Evolutionary conservation across 225 moss, liverwort and hornwort genomes (phyloP), one percentile per base, ranked within the genome.

Genomic region (Asterella californica): DNA sequence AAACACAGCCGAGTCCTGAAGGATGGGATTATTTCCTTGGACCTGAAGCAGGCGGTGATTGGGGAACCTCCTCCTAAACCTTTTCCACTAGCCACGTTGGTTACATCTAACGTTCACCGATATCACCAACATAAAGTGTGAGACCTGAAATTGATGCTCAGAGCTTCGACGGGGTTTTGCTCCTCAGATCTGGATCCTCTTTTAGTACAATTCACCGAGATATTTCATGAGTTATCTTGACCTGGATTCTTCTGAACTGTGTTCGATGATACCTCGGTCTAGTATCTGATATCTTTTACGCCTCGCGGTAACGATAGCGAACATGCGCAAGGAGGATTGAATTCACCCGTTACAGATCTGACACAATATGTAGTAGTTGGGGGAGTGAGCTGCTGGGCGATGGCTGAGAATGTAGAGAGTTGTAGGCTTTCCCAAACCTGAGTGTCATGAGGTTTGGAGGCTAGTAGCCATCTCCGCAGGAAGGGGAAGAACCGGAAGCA

Each of bases 171-270:
- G 33, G 30, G 27, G 74, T 52, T 74, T 47, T 32, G 32, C 33
- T 53, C 60, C n/a, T 29, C 30, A 60, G 53, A 76, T 76, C 24
- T 42, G 37, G 37, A 76, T 2, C 37, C 42, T 76, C 33, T 25
- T 38, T n/a, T 24, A 33, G n/a, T 48, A 19, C 42, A 76, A 76
- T 60, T 76, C 12, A 37, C 76, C 76, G 42, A 76, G 59, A 61
- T 60, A 37, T 60, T 37, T 22, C 61, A 61, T 60, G 38, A 61
- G 57, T 10, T 69, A 37, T 36, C 10, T 3, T 42, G 36, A 6
- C 42, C 38, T 25, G 60, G 61, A 59, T 75, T 75, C 24, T 7
- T 59, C 32, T 12, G 12, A 60, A 57, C 57, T 73, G 49, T 52
- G 50, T 15, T 70, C 22, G 42, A 22, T 42, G 66, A 37, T 45